Conservation (phyloP, 345 rosid genomes). For the Citrus reticulata region DNA sequence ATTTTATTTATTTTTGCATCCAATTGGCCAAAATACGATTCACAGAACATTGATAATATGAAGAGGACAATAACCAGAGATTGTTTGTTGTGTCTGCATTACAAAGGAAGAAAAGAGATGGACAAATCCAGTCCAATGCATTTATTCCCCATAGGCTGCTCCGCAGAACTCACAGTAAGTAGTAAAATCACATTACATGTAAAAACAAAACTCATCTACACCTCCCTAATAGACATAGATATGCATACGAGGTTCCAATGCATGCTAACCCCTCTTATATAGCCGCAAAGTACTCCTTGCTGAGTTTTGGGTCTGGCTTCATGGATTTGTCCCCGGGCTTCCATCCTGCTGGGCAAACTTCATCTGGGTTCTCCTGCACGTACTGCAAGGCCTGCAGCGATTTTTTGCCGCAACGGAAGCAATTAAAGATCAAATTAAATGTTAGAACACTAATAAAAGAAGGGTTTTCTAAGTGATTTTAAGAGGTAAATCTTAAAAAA, state of each 20-base stretch:
- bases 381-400: constrained; percentile 80
- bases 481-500: not conserved
- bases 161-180: constrained; percentile 3
- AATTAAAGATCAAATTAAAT: constrained; percentile 1
- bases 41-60: not conserved
- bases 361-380: constrained; percentile 96
- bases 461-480: not conserved
- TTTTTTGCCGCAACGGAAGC: not conserved
- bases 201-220: constrained; percentile 5
- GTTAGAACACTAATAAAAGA: not conserved
- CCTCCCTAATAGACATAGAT: constrained; percentile 7
- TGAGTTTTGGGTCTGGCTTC: constrained; percentile 95
- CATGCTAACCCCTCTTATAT: constrained; percentile 23
- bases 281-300: constrained; percentile 89
- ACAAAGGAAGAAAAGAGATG: not conserved
- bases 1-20: too few relatives aligned
- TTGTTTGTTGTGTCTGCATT: not conserved
- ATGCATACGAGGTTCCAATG: not conserved
- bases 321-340: constrained; percentile 96
- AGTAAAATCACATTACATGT: not conserved
- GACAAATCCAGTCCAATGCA: not conserved
- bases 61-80: not conserved
- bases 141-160: constrained; percentile 14
- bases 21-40: not conserved
- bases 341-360: constrained; percentile 99